Conservation (phyloP, 2,329 filamentous ascomycete genomes). For the Akanthomyces dipterigenus region DNA sequence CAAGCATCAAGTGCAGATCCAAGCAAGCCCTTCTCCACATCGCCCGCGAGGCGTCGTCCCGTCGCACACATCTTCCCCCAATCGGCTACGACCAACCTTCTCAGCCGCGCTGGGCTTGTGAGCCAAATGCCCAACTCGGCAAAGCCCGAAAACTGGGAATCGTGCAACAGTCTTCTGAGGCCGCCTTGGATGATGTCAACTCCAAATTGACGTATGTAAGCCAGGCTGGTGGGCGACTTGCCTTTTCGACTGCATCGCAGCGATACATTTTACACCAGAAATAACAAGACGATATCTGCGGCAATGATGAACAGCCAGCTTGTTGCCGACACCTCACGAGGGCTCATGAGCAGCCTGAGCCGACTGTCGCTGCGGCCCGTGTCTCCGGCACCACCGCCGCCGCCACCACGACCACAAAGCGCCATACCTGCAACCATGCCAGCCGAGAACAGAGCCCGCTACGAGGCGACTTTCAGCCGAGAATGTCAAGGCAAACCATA, state of each 20-base stretch:
- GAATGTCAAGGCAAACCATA: constrained; percentile 11
- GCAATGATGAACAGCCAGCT: neutral
- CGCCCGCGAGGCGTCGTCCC: neutral
- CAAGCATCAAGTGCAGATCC: neutral
- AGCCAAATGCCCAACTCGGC: neutral
- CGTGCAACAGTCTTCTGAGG: neutral
- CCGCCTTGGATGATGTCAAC: neutral
- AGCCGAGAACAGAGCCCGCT: neutral
- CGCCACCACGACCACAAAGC: too few species aligned
- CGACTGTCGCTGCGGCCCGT: neutral
- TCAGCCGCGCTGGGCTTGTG: neutral
- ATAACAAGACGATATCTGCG: neutral
- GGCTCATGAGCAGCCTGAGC: neutral
- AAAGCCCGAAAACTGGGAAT: neutral
- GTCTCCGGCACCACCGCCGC: neutral
- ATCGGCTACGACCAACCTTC: neutral
- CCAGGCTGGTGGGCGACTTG: neutral
- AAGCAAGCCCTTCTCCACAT: neutral
- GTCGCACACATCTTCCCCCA: neutral
- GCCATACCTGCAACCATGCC: neutral
- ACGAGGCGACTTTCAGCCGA: neutral
- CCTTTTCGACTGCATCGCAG: neutral
- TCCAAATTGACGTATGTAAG: neutral
- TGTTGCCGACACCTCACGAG: neutral
- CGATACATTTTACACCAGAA: too few species aligned